Evolutionary conservation across 257 asterid genomes (phyloP).

Genomic region (Scutellaria baicalensis): DNA sequence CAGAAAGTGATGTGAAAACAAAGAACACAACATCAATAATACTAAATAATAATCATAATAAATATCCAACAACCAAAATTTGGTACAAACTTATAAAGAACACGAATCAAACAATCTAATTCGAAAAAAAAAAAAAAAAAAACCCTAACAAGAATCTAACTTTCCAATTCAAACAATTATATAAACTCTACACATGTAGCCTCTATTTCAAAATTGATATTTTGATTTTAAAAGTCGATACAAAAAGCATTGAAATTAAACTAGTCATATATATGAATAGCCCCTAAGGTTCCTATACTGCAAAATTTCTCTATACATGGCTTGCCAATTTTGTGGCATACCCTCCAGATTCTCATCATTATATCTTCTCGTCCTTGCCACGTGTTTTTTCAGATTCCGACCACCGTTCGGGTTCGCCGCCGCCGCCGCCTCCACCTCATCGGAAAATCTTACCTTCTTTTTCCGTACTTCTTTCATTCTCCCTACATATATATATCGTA

Average conservation of each 20-base stretch:
- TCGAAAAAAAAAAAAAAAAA: too few relatives aligned
- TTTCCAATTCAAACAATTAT: not conserved
- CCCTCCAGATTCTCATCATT: slow-evolving; percentile 33
- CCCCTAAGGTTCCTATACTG: slow-evolving; percentile 39
- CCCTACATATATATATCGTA: not conserved
- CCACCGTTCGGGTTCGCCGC: not conserved
- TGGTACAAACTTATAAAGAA: too few relatives aligned
- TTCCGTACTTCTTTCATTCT: slow-evolving; percentile 25
- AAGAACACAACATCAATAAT: too few relatives aligned
- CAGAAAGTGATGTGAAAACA: too few relatives aligned
- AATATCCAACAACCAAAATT: too few relatives aligned
- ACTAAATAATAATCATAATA: too few relatives aligned
- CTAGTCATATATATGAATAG: not conserved
- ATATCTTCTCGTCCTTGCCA: not conserved
- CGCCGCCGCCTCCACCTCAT: slow-evolving; percentile 10
- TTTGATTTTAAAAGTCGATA: not conserved
- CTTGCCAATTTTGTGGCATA: slow-evolving; percentile 78
- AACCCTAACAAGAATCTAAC: too few relatives aligned
- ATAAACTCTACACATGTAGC: not conserved
- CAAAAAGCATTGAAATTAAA: not conserved
- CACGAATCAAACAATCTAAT: too few relatives aligned
- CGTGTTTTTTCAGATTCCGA: not conserved
- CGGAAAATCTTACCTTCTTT: slow-evolving; percentile 61
- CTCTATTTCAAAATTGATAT: too few relatives aligned
- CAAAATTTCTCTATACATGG: slow-evolving; percentile 62